phyloP scores from a whole-genome alignment of 1,139 yeast genomes.

The Kurtzmaniella quercitrusa region DNA sequence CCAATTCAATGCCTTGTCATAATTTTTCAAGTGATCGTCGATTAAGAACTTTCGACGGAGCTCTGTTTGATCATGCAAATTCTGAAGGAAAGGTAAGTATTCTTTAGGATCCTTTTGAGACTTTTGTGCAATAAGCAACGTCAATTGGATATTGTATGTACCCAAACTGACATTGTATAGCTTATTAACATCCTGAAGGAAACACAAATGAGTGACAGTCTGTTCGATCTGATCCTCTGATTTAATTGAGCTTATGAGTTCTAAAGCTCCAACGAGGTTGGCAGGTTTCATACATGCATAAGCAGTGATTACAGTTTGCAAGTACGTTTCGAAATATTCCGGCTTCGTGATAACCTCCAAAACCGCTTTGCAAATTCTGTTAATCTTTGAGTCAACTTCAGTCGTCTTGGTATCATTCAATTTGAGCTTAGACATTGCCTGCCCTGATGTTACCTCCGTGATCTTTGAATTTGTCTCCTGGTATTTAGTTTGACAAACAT shows the following conservation, averaged over 20 bases:
- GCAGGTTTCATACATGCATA: constrained; percentile 92
- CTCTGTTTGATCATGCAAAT: constrained; percentile 63
- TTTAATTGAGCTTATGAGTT: constrained; percentile 49
- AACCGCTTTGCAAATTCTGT: constrained; percentile 70
- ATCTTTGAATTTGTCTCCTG: constrained; percentile 50
- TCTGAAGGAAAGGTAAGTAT: constrained; percentile 86
- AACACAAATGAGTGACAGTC: constrained; percentile 77
- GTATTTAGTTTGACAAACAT: constrained; percentile 80
- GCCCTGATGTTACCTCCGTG: not conserved
- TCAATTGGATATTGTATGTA: constrained; percentile 74
- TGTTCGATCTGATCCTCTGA: constrained; percentile 53
- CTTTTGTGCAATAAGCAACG: constrained; percentile 86
- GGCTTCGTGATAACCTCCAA: constrained; percentile 53
- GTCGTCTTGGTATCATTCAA: constrained; percentile 7
- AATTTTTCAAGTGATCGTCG: constrained; percentile 71
- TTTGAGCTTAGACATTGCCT: constrained; percentile 17
- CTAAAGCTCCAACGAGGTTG: constrained; percentile 70
- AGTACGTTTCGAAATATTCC: constrained; percentile 52
- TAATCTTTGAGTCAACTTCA: constrained; percentile 54
- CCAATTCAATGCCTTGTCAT: constrained; percentile 65
- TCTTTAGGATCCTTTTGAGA: constrained; percentile 98
- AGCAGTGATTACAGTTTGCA: constrained; percentile 84
- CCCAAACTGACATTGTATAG: constrained; percentile 80
- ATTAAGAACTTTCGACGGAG: constrained; percentile 70
- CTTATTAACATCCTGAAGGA: constrained; percentile 83